These are phyloP conservation scores for Wickerhamomyces pijperi DNA, from an alignment of 805 yeast genomes.

Conservation along the genomic window DNA sequence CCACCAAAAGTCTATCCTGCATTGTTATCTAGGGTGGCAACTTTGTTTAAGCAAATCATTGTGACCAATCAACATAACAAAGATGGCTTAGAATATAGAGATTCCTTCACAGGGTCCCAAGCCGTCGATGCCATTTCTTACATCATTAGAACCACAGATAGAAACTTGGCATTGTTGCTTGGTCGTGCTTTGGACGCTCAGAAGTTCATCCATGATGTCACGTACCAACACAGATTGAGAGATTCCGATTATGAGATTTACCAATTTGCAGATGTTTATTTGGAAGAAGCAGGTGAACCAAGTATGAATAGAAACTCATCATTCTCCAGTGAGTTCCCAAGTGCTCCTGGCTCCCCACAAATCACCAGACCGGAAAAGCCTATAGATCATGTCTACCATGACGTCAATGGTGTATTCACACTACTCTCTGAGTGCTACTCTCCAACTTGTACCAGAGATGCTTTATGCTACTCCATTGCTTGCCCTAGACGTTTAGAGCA, in stretches of 20 bases:
- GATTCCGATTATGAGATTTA: conserved; percentile 84
- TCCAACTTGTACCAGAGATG: conserved; percentile 87
- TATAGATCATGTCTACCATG: conserved; percentile 13
- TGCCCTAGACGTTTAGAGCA: conserved; percentile 95
- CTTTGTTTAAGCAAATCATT: conserved; percentile 57
- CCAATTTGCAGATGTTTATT: conserved; percentile 56
- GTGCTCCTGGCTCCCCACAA: conserved; percentile 1
- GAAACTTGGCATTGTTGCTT: conserved; percentile 77
- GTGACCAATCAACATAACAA: conserved; percentile 71
- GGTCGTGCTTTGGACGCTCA: conserved; percentile 94
- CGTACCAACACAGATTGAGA: conserved; percentile 85
- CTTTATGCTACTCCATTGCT: conserved; percentile 86
- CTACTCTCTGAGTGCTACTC: conserved; percentile 90
- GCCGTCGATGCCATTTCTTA: conserved; percentile 87
- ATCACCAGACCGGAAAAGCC: conserved; percentile 6
- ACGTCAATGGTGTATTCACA: conserved; percentile 86
- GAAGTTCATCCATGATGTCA: conserved; percentile 87
- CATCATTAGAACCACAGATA: conserved; percentile 79
- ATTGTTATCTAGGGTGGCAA: conserved; percentile 73
- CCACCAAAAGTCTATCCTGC: conserved; percentile 85
- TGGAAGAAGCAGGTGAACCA: conserved; percentile 14
- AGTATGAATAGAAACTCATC: conserved; percentile 23
- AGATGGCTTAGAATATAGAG: conserved; percentile 85
- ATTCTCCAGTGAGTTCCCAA: conserved; percentile 7
- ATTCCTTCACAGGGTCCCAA: conserved; percentile 86